Evolutionary conservation across 148 eudicot species (phyloP), one percentile per base, ranked within the genome.

Genomic region (Suaeda aralocaspica): DNA sequence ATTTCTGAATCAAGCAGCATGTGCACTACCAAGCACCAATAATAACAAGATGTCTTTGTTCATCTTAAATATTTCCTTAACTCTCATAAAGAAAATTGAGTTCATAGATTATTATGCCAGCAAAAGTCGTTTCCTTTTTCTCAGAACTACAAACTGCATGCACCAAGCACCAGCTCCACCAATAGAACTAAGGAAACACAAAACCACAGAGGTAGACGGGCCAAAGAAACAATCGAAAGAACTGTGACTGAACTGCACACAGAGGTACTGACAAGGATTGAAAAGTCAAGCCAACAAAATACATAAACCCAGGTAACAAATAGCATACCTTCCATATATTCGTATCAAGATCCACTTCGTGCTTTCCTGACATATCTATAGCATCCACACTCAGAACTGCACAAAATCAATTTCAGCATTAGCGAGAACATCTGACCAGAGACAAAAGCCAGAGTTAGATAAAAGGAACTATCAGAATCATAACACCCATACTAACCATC

Each of bases 361-460:
- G 99, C 85, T 95, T 95, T 73, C 99, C 99, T 14, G 99, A 95
- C 97, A 95, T 87, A 75, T 95, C 99, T 65, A 95, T 87, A 69
- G 99, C 97, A 87, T 95, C 99, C 67, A 95, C 92, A 59, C 99
- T 95, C 25, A 95, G 68, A 67, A 95, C 99, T 95, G 96, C 79
- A 81, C 44, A 69, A 44, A 66, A 74, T 13, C 29, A 36, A 53
- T 21, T 57, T 36, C 65, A 51, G 21, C 65, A 70, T 24, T 39
- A 15, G 15, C 31, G 61, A 33, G 29, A 45, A 59, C 11, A 6
- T 46, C 42, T 56, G 34, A 25, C 1, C 33, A 56, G 19, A 24
- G 26, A 59, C 64, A 60, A 2, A 60, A 19, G 22, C 59, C 64
- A 53, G 29, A 24, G 24, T 18, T n/a, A 53, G 21, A 55, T 24